Conservation (phyloP, 345 rosid genomes). For the Microcos paniculata region DNA sequence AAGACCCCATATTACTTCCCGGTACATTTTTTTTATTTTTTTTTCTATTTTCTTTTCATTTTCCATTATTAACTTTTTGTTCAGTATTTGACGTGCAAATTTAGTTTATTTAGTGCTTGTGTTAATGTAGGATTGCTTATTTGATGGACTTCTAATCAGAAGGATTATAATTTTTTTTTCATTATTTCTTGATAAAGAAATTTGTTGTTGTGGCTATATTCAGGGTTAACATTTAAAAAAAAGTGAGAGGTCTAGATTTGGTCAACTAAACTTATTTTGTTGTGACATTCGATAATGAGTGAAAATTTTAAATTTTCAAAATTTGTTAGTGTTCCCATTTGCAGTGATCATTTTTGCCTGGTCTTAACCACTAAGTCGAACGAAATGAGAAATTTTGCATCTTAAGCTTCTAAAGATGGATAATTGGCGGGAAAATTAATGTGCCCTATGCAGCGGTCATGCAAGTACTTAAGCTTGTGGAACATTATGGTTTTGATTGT, state of each 20-base stretch:
- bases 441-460: neutral
- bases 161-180: neutral
- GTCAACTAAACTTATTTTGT: neutral
- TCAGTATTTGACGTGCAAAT: neutral
- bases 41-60: neutral
- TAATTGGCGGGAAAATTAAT: neutral
- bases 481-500: neutral
- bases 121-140: neutral
- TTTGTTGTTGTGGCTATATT: neutral
- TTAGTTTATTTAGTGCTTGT: neutral
- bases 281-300: neutral
- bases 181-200: neutral
- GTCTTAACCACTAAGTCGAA: neutral
- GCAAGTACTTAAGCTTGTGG: neutral
- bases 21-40: constrained; percentile 27
- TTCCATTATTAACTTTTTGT: neutral
- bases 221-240: neutral
- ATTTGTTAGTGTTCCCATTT: neutral
- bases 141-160: neutral
- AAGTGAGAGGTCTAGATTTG: neutral
- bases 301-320: neutral
- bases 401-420: neutral
- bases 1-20: constrained; percentile 36
- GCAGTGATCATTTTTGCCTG: neutral
- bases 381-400: neutral